These are phyloP conservation scores for Cyberlindnera suaveolens DNA, from an alignment of 805 yeast genomes.

Conservation along the genomic window DNA sequence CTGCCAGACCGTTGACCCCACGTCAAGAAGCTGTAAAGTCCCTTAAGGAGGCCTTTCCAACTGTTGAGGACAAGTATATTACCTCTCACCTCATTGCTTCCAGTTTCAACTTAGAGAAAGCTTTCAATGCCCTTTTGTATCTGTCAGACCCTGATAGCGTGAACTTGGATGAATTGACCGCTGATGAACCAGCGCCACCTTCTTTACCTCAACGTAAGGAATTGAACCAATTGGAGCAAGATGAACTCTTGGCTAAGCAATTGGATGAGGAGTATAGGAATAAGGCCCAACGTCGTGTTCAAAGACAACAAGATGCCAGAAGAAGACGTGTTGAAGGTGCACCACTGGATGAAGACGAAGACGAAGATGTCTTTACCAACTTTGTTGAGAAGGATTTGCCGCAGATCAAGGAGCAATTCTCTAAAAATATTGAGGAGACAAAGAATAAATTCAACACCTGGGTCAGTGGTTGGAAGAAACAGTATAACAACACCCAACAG, in stretches of 20 bases:
- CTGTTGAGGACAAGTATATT: conserved; percentile 59
- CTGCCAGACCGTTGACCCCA: conserved; percentile 60
- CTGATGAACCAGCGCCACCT: conserved; percentile 18
- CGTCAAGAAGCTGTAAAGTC: conserved; percentile 47
- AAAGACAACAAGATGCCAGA: conserved; percentile 19
- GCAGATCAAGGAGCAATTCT: conserved; percentile 59
- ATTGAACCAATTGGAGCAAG: conserved; percentile 42
- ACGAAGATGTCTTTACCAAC: conserved; percentile 47
- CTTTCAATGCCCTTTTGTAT: conserved; percentile 81
- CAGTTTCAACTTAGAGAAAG: conserved; percentile 71
- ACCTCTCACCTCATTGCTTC: conserved; percentile 84
- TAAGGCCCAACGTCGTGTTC: conserved; percentile 22
- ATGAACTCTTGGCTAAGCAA: conserved; percentile 76
- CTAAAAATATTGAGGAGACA: conserved; percentile 77
- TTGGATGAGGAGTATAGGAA: conserved; percentile 60
- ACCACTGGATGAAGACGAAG: conserved; percentile 27
- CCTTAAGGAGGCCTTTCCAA: conserved; percentile 82
- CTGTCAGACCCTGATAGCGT: conserved; percentile 64
- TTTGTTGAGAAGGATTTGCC: conserved; percentile 51
- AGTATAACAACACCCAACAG: conserved; percentile 15
- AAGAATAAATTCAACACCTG: conserved; percentile 68
- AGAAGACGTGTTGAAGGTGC: conserved; percentile 8
- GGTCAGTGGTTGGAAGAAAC: conserved; percentile 32
- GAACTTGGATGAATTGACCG: conserved; percentile 36
- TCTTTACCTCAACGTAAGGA: conserved; percentile 29